Percentiles rank a stretch among this genome's conserved stretches.
These are phyloP conservation scores for Saturnispora ahearnii DNA, from an alignment of 805 yeast species.

Conservation along the genomic window DNA sequence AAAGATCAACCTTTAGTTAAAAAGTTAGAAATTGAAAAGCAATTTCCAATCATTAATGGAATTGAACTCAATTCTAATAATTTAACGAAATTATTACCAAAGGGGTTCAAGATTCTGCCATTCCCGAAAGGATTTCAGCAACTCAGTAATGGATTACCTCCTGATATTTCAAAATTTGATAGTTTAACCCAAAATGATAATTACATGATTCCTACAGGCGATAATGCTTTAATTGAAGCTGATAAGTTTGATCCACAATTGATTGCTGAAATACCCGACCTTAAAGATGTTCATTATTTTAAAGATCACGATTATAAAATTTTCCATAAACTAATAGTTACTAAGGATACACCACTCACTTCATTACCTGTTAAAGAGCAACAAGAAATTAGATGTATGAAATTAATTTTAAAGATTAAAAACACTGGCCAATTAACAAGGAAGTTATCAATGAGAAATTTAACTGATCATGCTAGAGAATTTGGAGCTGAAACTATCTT, in stretches of 20 bases:
- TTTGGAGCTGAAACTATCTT: slow-evolving; percentile 68
- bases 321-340: slow-evolving; percentile 49
- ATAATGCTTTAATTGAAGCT: slow-evolving; percentile 20
- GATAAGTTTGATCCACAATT: slow-evolving; percentile 28
- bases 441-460: slow-evolving; percentile 55
- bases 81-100: slow-evolving; percentile 42
- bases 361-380: slow-evolving; percentile 42
- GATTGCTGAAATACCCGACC: slow-evolving; percentile 53
- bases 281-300: slow-evolving; percentile 56
- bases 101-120: slow-evolving; percentile 37
- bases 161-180: slow-evolving; percentile 26
- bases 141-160: slow-evolving; percentile 26
- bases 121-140: slow-evolving; percentile 41
- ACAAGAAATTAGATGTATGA: slow-evolving; percentile 52
- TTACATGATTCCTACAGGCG: slow-evolving; percentile 47
- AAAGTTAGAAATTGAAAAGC: not conserved
- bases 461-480: slow-evolving; percentile 52
- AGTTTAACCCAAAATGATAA: slow-evolving; percentile 22
- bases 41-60: slow-evolving; percentile 26
- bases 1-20: not conserved
- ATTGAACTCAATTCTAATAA: slow-evolving; percentile 36
- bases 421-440: slow-evolving; percentile 68
- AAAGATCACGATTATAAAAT: slow-evolving; percentile 63
- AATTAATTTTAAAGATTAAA: slow-evolving; percentile 57
- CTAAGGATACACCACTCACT: slow-evolving; percentile 23